These are phyloP conservation scores for Quercus mongolica DNA, from an alignment of 306 rosid genomes.

Conservation along the genomic window DNA sequence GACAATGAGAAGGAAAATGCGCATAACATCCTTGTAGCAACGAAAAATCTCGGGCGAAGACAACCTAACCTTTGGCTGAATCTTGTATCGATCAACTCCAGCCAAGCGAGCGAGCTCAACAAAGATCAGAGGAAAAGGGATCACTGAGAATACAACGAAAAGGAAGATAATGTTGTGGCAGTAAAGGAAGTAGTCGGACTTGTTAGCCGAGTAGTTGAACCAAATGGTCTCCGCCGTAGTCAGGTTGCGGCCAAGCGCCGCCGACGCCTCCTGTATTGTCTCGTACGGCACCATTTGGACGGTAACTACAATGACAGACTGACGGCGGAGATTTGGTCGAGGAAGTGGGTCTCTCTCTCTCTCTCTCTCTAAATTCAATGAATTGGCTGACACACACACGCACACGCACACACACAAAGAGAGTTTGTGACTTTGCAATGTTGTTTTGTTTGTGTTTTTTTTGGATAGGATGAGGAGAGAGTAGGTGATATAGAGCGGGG, in stretches of 20 bases:
- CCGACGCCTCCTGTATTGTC: conserved; percentile 48
- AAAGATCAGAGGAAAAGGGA: conserved; percentile 57
- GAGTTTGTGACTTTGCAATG: not conserved
- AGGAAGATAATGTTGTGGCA: conserved; percentile 74
- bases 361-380: not conserved
- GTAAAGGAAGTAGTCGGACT: conserved; percentile 70
- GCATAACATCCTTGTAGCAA: conserved; percentile 72
- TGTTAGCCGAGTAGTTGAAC: conserved; percentile 72
- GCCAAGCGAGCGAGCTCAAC: conserved; percentile 44
- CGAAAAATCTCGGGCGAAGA: conserved; percentile 46
- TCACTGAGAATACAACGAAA: conserved; percentile 54
- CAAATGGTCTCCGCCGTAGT: conserved; percentile 62
- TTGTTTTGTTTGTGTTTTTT: not conserved
- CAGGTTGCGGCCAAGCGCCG: conserved; percentile 58
- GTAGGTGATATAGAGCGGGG: not conserved
- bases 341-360: not conserved
- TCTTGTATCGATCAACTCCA: conserved; percentile 56
- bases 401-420: not conserved
- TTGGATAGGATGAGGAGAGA: too few species aligned
- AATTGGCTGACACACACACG: not conserved
- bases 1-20: conserved; percentile 62
- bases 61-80: conserved; percentile 59
- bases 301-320: not conserved
- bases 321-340: not conserved
- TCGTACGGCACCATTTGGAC: conserved; percentile 60